phyloP scores from a whole-genome alignment of 352 stramenopile genomes.

The Pythium guiyangense region DNA sequence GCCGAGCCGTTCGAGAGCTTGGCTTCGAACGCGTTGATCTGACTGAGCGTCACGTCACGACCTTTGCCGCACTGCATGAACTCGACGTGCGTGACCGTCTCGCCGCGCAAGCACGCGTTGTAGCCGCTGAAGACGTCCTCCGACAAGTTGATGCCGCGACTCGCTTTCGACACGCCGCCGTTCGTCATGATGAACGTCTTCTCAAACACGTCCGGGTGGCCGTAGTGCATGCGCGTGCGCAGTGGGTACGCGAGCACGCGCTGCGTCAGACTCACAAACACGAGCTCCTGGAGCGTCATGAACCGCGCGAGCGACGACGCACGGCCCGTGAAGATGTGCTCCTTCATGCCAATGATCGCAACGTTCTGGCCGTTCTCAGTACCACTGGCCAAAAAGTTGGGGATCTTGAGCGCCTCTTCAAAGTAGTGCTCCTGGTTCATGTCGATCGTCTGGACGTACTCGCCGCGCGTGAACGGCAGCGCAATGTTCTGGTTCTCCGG shows the following conservation, averaged over 20 bases:
- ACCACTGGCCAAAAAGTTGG: conserved; percentile 79
- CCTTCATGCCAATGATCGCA: conserved; percentile 86
- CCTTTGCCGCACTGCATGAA: conserved; percentile 89
- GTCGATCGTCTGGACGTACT: conserved; percentile 89
- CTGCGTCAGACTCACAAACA: conserved; percentile 86
- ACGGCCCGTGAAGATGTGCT: conserved; percentile 87
- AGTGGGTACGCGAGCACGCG: conserved; percentile 74
- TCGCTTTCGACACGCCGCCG: conserved; percentile 83
- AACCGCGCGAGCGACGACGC: conserved; percentile 82
- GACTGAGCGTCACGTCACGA: conserved; percentile 83
- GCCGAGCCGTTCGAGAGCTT: conserved; percentile 81
- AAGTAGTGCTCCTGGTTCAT: conserved; percentile 91
- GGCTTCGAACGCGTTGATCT: conserved; percentile 86
- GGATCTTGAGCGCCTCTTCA: conserved; percentile 87
- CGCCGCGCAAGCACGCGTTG: conserved; percentile 73
- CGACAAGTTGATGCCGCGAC: conserved; percentile 86
- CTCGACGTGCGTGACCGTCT: conserved; percentile 75
- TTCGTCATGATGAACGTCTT: conserved; percentile 86
- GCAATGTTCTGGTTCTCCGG: conserved; percentile 88
- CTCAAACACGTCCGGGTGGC: conserved; percentile 86
- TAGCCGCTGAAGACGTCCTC: conserved; percentile 89
- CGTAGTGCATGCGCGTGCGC: conserved; percentile 84
- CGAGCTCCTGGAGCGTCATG: conserved; percentile 85
- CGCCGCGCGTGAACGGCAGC: conserved; percentile 79
- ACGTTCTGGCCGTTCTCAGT: conserved; percentile 64